Percentiles rank a stretch among this genome's conserved stretches.
Conservation (phyloP, 352 stramenopile species). For the Globisporangium alternatum region DNA sequence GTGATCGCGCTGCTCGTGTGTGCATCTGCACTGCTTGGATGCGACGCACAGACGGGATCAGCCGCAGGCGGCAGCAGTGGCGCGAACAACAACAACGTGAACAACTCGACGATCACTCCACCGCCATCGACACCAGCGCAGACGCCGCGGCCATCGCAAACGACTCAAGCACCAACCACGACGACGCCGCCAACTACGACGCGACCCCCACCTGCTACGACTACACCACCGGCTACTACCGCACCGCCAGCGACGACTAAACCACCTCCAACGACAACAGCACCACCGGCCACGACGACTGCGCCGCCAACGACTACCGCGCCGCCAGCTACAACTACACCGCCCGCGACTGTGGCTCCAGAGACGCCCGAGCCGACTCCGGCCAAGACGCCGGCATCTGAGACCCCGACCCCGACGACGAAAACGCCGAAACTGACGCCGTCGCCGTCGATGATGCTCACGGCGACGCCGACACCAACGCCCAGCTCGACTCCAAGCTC, state of each 20-base stretch:
- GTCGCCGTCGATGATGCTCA: conserved; percentile 16
- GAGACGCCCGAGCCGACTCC: neutral
- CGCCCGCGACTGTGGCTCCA: conserved; percentile 8
- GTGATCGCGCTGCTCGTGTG: neutral
- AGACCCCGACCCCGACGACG: conserved; percentile 14
- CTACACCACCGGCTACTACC: conserved; percentile 3
- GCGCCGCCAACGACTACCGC: conserved; percentile 8
- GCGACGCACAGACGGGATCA: conserved; percentile 3
- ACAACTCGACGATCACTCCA: neutral
- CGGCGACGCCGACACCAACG: conserved; percentile 11
- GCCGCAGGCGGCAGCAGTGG: neutral
- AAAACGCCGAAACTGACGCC: conserved; percentile 10
- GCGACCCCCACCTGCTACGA: neutral
- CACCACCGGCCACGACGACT: conserved; percentile 13
- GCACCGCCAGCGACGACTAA: conserved; percentile 6
- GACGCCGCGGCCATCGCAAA: neutral
- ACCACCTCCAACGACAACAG: conserved; percentile 14
- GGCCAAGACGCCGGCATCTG: neutral
- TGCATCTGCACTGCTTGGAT: neutral
- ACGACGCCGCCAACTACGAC: neutral
- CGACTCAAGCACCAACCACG: conserved; percentile 3
- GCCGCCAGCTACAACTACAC: conserved; percentile 14
- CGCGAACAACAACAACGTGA: neutral
- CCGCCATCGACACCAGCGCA: neutral
- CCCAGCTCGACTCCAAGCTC: conserved; percentile 1